phyloP scores from a whole-genome alignment of 2,329 filamentous ascomycete species.

The Aspergillus puulaauensis region DNA sequence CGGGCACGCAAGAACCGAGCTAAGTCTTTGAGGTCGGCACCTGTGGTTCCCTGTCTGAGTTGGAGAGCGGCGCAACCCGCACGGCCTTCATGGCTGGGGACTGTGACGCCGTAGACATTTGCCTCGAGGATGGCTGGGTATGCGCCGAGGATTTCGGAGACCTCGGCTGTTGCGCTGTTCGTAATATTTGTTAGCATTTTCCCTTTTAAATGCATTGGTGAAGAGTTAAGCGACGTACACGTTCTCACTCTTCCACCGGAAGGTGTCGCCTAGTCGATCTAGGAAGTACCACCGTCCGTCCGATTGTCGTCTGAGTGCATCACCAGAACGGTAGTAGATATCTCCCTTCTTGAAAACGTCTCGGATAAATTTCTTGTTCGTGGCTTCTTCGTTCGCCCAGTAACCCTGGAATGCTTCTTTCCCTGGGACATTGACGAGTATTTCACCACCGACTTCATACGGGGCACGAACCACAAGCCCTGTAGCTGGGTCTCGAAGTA shows the following conservation, averaged over 20 bases:
- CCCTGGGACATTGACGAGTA: constrained; percentile 63
- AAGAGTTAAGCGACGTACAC: constrained; percentile 42
- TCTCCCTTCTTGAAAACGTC: constrained; percentile 68
- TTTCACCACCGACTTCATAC: constrained; percentile 72
- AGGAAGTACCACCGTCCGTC: constrained; percentile 71
- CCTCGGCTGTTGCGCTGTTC: constrained; percentile 57
- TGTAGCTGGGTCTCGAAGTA: constrained; percentile 64
- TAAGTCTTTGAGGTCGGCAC: constrained; percentile 57
- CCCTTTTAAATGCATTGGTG: neutral
- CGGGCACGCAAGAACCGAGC: constrained; percentile 58
- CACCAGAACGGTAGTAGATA: constrained; percentile 67
- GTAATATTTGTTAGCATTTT: neutral
- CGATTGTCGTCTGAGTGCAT: constrained; percentile 60
- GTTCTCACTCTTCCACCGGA: constrained; percentile 72
- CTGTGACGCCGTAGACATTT: constrained; percentile 67
- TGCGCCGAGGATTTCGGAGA: constrained; percentile 61
- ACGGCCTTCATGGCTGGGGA: constrained; percentile 67
- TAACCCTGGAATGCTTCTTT: constrained; percentile 67
- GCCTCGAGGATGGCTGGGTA: constrained; percentile 63
- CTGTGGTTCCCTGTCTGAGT: constrained; percentile 52
- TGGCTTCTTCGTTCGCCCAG: constrained; percentile 66
- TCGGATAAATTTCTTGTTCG: constrained; percentile 63
- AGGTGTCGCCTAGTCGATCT: constrained; percentile 71
- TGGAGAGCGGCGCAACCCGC: constrained; percentile 62
- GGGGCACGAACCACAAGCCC: constrained; percentile 64